A percentile compares a stretch with the other conserved stretches of the same genome.
Conservation (phyloP, 495 filamentous ascomycete genomes). For the Penicillium goetzii region DNA sequence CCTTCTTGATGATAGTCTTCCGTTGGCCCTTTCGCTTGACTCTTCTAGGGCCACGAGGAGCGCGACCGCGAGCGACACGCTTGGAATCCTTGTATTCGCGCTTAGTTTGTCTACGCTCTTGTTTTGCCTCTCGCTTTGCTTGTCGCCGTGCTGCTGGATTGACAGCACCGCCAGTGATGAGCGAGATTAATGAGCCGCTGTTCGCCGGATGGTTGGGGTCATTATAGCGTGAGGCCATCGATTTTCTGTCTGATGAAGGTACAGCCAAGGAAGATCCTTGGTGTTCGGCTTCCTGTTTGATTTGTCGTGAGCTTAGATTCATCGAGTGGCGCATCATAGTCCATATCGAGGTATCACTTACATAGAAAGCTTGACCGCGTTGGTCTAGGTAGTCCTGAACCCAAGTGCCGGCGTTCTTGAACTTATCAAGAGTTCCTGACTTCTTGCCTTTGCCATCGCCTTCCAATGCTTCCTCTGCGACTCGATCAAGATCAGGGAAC, state of each 20-base stretch:
- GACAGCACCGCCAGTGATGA: conserved; percentile 20
- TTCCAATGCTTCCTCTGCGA: conserved; percentile 9
- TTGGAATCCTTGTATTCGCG: conserved; percentile 8
- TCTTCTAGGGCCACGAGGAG: conserved; percentile 8
- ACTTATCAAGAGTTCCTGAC: conserved; percentile 6
- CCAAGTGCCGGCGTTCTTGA: conserved; percentile 17
- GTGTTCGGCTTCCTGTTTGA: conserved; percentile 16
- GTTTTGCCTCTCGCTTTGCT: conserved; percentile 4
- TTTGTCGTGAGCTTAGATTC: not conserved
- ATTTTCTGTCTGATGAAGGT: not conserved
- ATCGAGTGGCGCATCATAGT: no score
- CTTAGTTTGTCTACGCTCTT: not conserved
- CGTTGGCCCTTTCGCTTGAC: conserved; percentile 11
- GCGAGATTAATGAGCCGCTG: conserved; percentile 20
- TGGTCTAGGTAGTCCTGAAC: conserved; percentile 20
- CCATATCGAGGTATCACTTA: not conserved
- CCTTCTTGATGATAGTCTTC: conserved; percentile 15
- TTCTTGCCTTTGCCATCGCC: conserved; percentile 3
- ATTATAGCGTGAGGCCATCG: conserved; percentile 20
- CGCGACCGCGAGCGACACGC: conserved; percentile 15
- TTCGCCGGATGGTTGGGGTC: conserved; percentile 26
- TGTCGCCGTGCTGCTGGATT: conserved; percentile 7
- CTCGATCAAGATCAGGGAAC: conserved; percentile 21
- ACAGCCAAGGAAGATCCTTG: conserved; percentile 13
- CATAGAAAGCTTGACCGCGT: conserved; percentile 14